These are phyloP conservation scores for Lipomyces kockii DNA, from an alignment of 805 yeast genomes.

Conservation along the genomic window DNA sequence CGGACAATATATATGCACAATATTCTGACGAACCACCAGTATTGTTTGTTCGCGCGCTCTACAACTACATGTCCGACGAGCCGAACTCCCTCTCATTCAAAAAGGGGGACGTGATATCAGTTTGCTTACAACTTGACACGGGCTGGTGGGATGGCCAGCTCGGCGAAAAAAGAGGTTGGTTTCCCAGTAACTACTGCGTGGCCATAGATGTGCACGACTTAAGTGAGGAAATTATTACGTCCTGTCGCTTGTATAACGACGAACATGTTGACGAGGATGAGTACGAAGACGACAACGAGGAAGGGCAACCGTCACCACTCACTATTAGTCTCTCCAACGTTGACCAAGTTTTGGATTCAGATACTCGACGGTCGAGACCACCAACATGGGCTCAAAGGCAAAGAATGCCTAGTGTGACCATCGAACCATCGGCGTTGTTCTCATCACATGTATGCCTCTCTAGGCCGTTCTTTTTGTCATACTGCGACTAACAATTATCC, in stretches of 20 bases:
- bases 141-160: conserved; percentile 55
- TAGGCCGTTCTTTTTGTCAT: neutral
- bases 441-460: neutral
- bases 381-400: neutral
- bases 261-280: conserved; percentile 10
- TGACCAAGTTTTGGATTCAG: conserved; percentile 2
- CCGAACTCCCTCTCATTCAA: conserved; percentile 54
- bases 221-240: conserved; percentile 7
- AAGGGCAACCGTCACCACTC: conserved; percentile 7
- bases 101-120: conserved; percentile 47
- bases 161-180: conserved; percentile 50
- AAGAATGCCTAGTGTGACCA: neutral
- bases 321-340: conserved; percentile 3
- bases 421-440: neutral
- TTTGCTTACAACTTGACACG: conserved; percentile 48
- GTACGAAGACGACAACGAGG: conserved; percentile 13
- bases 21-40: conserved; percentile 16
- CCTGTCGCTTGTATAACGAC: conserved; percentile 4
- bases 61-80: conserved; percentile 76
- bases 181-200: conserved; percentile 54
- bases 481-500: neutral
- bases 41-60: conserved; percentile 73
- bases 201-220: conserved; percentile 40
- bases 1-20: neutral
- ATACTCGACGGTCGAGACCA: neutral